phyloP scores from a whole-genome alignment of 2,329 filamentous ascomycete genomes.

The Cladosporium halotolerans region DNA sequence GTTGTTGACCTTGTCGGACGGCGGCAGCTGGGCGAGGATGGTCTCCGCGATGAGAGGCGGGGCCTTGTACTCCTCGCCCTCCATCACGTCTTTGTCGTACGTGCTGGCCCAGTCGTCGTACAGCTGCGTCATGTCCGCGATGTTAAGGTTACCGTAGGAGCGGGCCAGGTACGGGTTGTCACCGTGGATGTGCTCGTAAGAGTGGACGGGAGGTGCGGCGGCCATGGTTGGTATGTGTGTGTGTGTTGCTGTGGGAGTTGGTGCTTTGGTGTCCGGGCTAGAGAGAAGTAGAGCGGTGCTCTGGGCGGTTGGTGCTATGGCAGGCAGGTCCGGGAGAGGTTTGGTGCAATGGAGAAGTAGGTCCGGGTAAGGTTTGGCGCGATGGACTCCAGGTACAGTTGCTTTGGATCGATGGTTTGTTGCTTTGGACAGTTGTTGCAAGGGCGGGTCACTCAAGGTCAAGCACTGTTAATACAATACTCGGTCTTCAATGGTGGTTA shows the following conservation, averaged over 20 bases:
- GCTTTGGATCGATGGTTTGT: neutral
- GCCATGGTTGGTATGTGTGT: conserved; percentile 2
- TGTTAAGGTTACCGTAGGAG: conserved; percentile 8
- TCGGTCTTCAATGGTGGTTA: neutral
- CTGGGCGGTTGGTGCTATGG: conserved; percentile 11
- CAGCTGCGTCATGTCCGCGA: conserved; percentile 18
- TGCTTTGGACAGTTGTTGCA: neutral
- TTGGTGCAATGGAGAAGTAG: neutral
- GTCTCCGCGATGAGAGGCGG: conserved; percentile 35
- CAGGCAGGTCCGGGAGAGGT: neutral
- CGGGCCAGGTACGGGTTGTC: conserved; percentile 10
- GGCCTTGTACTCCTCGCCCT: conserved; percentile 33
- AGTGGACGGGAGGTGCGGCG: conserved; percentile 1
- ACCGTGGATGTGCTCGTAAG: conserved; percentile 11
- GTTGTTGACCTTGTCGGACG: conserved; percentile 15
- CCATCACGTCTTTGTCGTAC: conserved; percentile 38
- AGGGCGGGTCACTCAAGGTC: neutral
- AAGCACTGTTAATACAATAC: conserved; percentile 5
- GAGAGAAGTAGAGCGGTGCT: conserved; percentile 7
- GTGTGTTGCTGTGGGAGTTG: conserved; percentile 9
- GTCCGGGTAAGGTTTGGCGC: neutral
- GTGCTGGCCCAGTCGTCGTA: conserved; percentile 44
- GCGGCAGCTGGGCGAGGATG: conserved; percentile 16
- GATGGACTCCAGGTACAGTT: neutral
- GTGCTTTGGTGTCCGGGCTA: conserved; percentile 7